Evolutionary conservation across 805 yeast genomes (phyloP), one percentile per base, ranked within the genome.

Genomic region (Brettanomyces sp.): DNA sequence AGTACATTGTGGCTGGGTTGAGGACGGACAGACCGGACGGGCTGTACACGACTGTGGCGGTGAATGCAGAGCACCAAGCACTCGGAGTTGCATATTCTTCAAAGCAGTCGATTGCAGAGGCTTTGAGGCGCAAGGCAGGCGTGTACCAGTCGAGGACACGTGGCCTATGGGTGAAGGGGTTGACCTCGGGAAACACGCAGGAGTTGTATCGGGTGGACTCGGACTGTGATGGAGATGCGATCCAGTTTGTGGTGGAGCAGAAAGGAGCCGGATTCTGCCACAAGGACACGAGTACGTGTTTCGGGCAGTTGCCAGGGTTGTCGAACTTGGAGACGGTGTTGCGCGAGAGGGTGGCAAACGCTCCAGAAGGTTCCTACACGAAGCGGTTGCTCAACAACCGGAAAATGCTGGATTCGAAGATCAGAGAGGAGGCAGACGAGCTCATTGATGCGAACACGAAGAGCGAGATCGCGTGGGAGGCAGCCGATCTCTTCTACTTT

Each of bases 351-450:
- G 66, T 74, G 45, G 60, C 54, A 11, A 69, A 70, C 56, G 95
- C 98, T 3, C 96, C 96, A 18, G 86, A 73, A 52, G 96, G 95
- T 1, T 90, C 97, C n/a, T 93, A 93, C 69, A 91, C 99, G 13
- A 80, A 83, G 59, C 76, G 99, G 52, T 70, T 93, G 50, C 89
- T 91, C 58, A 73, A 77, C 44, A 98, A 93, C 65, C 79, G 78
- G 37, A 73, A 71, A 24, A 70, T 93, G 44, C 73, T 93, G 54
- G 70, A 74, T 47, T 96, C 98, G 24, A 87, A 93, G 71, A 82
- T 93, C 66, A 79, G 80, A 63, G 99, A 93, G 68, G 99, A 93
- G 66, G 95, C 96, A 39, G 97, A 91, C 58, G 99, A 93, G 65
- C 76, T 93, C 51, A 79, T 89, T 32, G 96, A 89, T 48, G 98